These are phyloP conservation scores for Neonectria hederae DNA, from an alignment of 2,329 filamentous ascomycete species.

Conservation along the genomic window DNA sequence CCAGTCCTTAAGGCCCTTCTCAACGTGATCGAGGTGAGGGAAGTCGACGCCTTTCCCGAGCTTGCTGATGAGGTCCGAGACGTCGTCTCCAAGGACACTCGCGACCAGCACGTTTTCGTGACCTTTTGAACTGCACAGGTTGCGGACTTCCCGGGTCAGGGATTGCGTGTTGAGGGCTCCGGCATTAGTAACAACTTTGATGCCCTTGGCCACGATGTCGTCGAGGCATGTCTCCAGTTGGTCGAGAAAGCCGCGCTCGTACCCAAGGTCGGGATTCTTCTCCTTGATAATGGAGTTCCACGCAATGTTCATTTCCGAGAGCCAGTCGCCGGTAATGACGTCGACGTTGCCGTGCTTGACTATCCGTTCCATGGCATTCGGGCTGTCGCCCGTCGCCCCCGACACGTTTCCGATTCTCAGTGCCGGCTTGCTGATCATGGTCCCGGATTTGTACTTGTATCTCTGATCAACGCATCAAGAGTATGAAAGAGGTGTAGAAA, in stretches of 20 bases:
- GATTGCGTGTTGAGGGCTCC: conserved; percentile 50
- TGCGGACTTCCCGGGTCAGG: conserved; percentile 43
- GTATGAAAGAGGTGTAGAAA: background rate
- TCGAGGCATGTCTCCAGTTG: conserved; percentile 56
- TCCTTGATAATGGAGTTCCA: conserved; percentile 49
- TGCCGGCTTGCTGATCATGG: conserved; percentile 43
- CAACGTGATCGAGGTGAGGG: conserved; percentile 44
- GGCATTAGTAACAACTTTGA: conserved; percentile 53
- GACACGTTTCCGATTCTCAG: conserved; percentile 49
- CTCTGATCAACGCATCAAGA: background rate
- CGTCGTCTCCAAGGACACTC: conserved; percentile 52
- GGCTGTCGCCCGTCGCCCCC: conserved; percentile 47
- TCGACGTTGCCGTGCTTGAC: conserved; percentile 45
- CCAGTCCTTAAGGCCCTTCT: conserved; percentile 43
- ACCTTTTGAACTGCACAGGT: conserved; percentile 44
- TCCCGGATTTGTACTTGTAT: background rate
- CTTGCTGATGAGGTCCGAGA: conserved; percentile 41
- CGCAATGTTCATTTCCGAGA: conserved; percentile 62
- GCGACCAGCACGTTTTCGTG: conserved; percentile 47
- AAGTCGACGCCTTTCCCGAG: conserved; percentile 26
- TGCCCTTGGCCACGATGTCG: conserved; percentile 46
- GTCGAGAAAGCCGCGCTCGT: conserved; percentile 50
- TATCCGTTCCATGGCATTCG: conserved; percentile 47
- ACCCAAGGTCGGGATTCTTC: conserved; percentile 46
- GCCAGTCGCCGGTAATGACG: conserved; percentile 53